Evolutionary conservation across 2,329 filamentous ascomycete genomes (phyloP), one percentile per base, ranked within the genome.

Genomic region (Fusarium floridanum): DNA sequence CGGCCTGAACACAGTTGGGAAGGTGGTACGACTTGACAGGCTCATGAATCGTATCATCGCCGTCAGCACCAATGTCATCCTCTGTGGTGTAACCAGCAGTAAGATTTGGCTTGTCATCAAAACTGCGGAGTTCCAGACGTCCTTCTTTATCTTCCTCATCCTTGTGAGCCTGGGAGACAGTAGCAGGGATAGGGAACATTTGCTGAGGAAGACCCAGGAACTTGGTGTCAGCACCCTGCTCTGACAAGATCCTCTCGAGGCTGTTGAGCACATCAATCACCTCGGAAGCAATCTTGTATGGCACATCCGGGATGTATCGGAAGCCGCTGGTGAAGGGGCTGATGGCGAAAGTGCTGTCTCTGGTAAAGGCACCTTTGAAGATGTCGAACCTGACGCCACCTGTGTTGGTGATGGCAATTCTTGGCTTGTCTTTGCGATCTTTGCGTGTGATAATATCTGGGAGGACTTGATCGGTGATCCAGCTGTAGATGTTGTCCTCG

Each of bases 371-470:
- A 0, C 97, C 97, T 81, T 96, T 91, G 87, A 98, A 97, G 71
- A 99, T 94, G 82, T 99, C 97, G 82, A 98, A 99, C 53, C 97
- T 93, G 75, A 99, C 91, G 5, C 94, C 94, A 29, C 97, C 97
- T 0, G 94, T 98, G 83, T 99, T 99, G 66, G 94, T 87, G 61
- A 98, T 90, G 34, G 92, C 91, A 12, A 98, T 84, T 8, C 90
- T 89, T 11, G 95, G 88, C 45, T 89, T 87, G 66, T 91, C 87
- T 27, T 88, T 85, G 5, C 92, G 87, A 36, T 87, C 84, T 45
- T 89, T 80, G 65, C 90, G 91, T 66, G 85, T 84, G 36, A 95
- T 84, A 3, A 92, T 84, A 50, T 89, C 89, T 0, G 95, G 94
- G 1, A 98, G 86, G 0, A 98, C 90, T 65, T 94, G 84, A 7